phyloP scores from a whole-genome alignment of 495 filamentous ascomycete genomes.

The Hypoxylon intermedium region DNA sequence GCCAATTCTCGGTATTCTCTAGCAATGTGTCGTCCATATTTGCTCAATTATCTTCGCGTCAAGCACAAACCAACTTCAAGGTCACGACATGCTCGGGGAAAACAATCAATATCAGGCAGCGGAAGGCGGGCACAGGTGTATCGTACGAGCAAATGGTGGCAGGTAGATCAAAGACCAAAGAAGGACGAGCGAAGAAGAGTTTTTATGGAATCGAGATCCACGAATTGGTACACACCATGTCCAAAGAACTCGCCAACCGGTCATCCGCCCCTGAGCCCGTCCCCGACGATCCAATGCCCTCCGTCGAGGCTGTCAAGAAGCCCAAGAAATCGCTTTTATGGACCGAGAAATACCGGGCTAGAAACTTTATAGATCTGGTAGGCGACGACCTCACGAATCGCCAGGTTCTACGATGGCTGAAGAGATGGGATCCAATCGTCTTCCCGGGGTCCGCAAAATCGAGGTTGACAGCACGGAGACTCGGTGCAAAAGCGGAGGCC shows the following conservation, averaged over 20 bases:
- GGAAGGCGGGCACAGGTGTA: slow-evolving; percentile 53
- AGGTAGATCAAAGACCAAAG: slow-evolving; percentile 68
- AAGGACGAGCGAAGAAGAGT: slow-evolving; percentile 76
- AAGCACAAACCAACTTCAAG: slow-evolving; percentile 42
- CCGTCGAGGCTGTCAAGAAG: slow-evolving; percentile 48
- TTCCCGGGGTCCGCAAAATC: slow-evolving; percentile 74
- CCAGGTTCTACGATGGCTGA: slow-evolving; percentile 90
- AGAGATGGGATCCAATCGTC: slow-evolving; percentile 90
- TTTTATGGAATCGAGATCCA: slow-evolving; percentile 95
- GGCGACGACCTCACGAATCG: slow-evolving; percentile 95
- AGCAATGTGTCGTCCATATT: slow-evolving; percentile 32
- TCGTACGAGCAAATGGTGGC: slow-evolving; percentile 75
- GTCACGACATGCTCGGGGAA: slow-evolving; percentile 73
- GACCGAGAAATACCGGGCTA: slow-evolving; percentile 92
- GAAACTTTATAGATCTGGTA: slow-evolving; percentile 88
- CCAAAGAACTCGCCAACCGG: slow-evolving; percentile 49
- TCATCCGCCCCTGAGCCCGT: slow-evolving; percentile 18
- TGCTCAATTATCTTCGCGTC: slow-evolving; percentile 48
- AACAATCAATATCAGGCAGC: slow-evolving; percentile 61
- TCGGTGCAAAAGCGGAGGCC: slow-evolving; percentile 45
- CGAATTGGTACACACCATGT: slow-evolving; percentile 73
- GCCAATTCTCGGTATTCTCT: slow-evolving; percentile 11
- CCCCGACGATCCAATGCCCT: slow-evolving; percentile 39
- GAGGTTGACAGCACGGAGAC: slow-evolving; percentile 50
- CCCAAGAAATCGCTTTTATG: slow-evolving; percentile 66